These are phyloP conservation scores for Lathyrus tuberosus DNA, from an alignment of 306 rosid species.

Conservation along the genomic window DNA sequence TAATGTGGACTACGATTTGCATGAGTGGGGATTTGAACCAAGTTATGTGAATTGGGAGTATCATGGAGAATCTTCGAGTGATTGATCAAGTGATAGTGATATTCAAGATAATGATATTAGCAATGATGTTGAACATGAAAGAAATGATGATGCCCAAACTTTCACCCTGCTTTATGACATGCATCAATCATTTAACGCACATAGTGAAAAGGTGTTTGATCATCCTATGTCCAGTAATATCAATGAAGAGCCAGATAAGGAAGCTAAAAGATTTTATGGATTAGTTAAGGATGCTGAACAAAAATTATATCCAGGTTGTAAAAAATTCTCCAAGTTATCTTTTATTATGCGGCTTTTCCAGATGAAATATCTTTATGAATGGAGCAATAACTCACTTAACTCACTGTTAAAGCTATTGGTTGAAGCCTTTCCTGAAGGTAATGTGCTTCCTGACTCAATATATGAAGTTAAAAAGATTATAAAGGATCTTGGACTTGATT, in stretches of 20 bases:
- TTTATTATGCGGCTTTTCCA: too few species aligned
- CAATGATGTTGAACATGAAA: neutral
- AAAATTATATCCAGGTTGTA: slow-evolving; percentile 12
- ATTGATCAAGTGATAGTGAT: too few species aligned
- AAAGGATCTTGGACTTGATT: slow-evolving; percentile 24
- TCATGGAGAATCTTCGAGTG: too few species aligned
- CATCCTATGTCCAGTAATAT: neutral
- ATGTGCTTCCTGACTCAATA: neutral
- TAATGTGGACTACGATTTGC: too few species aligned
- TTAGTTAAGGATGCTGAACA: slow-evolving; percentile 13
- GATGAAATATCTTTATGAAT: too few species aligned
- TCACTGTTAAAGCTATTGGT: too few species aligned
- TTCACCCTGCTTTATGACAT: slow-evolving; percentile 8
- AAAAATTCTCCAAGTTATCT: too few species aligned
- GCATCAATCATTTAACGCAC: neutral
- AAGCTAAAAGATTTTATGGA: slow-evolving; percentile 13
- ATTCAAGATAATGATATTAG: neutral
- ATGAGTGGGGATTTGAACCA: too few species aligned
- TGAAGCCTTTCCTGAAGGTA: slow-evolving; percentile 7
- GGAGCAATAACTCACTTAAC: too few species aligned
- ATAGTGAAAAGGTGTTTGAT: neutral
- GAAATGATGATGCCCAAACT: slow-evolving; percentile 1
- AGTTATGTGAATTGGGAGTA: too few species aligned
- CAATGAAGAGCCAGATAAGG: slow-evolving; percentile 17
- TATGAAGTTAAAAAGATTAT: slow-evolving; percentile 4